Conservation (phyloP, 148 eudicot species). For the Simmondsia chinensis region DNA sequence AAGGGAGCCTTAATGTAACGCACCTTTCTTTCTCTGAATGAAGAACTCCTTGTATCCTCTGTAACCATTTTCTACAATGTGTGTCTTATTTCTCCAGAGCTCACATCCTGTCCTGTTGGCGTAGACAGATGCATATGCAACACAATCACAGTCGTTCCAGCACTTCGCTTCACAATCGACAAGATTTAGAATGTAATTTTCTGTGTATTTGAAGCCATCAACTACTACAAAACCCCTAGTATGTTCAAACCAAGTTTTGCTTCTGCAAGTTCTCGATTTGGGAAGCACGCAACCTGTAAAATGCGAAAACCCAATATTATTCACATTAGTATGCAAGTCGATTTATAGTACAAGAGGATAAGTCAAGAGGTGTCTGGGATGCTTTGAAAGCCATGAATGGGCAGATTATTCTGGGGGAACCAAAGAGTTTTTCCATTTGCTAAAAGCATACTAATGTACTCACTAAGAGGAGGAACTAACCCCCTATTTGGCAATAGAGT, state of each 20-base stretch:
- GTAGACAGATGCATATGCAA: slow-evolving; percentile 20
- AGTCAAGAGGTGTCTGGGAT: too few species aligned
- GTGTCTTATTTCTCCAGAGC: slow-evolving; percentile 16
- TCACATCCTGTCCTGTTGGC: slow-evolving; percentile 29
- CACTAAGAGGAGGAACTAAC: too few species aligned
- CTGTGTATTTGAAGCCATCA: slow-evolving; percentile 5
- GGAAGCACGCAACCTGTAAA: slow-evolving; percentile 18
- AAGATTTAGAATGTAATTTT: slow-evolving; percentile 8
- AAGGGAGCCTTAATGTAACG: too few species aligned
- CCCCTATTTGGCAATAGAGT: too few species aligned
- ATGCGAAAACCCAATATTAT: too few species aligned
- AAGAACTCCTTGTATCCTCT: not conserved
- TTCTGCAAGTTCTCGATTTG: slow-evolving; percentile 20
- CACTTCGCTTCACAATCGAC: slow-evolving; percentile 29
- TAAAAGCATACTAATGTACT: too few species aligned
- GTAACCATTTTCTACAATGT: not conserved
- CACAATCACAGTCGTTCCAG: slow-evolving; percentile 24
- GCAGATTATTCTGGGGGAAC: too few species aligned
- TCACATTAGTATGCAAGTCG: too few species aligned
- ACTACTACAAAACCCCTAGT: slow-evolving; percentile 6
- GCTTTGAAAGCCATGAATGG: too few species aligned
- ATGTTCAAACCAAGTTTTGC: slow-evolving; percentile 3
- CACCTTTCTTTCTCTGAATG: not conserved
- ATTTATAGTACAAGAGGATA: too few species aligned
- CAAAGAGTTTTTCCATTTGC: too few species aligned